Percentiles rank a stretch among this genome's conserved stretches.
Evolutionary conservation across 768 basidiomycete genomes (phyloP).

Genomic region (Russula compacta): DNA sequence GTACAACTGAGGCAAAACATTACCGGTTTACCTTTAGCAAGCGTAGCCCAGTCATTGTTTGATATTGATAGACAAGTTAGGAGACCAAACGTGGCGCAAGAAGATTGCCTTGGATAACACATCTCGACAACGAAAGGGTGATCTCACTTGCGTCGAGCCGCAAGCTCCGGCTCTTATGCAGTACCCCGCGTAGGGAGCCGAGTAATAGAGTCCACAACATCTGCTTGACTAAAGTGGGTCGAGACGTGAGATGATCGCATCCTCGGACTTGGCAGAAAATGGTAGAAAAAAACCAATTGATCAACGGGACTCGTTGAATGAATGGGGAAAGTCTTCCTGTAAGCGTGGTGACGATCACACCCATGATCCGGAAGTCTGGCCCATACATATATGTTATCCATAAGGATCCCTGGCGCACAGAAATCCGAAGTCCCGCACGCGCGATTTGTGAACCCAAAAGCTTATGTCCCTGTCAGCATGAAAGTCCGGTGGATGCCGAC

Average conservation of each 20-base stretch:
- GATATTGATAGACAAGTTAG: no score
- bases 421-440: background rate
- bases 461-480: background rate
- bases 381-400: background rate
- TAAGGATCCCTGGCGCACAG: background rate
- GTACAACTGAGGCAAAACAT: no score
- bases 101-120: no score
- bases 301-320: background rate
- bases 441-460: background rate
- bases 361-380: background rate
- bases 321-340: background rate
- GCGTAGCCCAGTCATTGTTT: no score
- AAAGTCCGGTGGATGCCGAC: background rate
- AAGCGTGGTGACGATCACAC: background rate
- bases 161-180: background rate
- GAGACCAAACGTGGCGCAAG: no score
- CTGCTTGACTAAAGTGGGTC: background rate
- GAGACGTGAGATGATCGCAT: background rate
- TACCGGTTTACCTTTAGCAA: no score
- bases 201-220: background rate
- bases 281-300: background rate
- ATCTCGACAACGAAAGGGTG: background rate
- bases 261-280: background rate
- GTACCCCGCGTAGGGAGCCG: background rate
- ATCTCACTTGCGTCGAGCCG: background rate